Conservation (phyloP, 768 basidiomycete species). For the Phallus indusiatus region DNA sequence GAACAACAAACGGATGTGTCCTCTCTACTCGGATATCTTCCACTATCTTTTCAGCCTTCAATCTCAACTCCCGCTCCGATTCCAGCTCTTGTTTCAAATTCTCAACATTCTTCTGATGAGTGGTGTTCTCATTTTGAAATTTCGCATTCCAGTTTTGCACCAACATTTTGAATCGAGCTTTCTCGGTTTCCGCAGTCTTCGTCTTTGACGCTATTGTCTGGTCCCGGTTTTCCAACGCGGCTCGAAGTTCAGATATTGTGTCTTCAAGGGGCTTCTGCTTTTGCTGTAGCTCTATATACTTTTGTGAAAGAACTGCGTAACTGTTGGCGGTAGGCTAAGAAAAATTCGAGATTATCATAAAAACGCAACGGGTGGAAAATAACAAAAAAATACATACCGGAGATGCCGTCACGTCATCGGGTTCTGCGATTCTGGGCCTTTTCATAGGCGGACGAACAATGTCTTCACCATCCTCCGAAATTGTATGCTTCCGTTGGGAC, state of each 20-base stretch:
- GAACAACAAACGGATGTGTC: constrained; percentile 1
- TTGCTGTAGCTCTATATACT: no score
- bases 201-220: background rate
- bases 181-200: background rate
- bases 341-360: no score
- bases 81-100: background rate
- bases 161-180: background rate
- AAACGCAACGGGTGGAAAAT: no score
- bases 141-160: background rate
- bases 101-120: background rate
- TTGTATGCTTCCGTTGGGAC: no score
- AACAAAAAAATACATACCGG: no score
- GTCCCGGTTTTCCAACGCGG: background rate
- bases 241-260: background rate
- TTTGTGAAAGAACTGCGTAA: no score
- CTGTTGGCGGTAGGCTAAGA: no score
- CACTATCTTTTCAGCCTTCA: background rate
- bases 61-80: background rate
- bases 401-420: no score
- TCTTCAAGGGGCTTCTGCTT: background rate
- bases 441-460: no score
- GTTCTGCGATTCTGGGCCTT: no score
- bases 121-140: background rate
- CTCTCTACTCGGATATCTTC: background rate
- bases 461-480: no score